Base-by-base conservation (phyloP, 306 rosid species). In the Mimosa pudica region DNA sequence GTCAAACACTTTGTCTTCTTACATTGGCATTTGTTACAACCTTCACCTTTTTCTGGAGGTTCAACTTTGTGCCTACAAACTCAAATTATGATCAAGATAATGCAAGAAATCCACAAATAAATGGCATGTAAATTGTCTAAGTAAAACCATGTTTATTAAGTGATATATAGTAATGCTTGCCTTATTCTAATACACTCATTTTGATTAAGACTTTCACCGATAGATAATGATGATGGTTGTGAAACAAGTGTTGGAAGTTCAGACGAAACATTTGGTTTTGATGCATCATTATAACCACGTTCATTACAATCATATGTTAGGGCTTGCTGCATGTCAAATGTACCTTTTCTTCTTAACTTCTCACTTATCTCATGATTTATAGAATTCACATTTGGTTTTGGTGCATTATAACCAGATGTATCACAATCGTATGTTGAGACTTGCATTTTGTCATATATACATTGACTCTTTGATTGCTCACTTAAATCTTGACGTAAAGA, bases 11-110 rank as follows among this genome's bases (percentile, higher is more conserved):
- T 96, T 4, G 99, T 88, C 67, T 88, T 90, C 86, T 93, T 96
- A 84, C 99, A 96, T 78, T 93, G 93, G 72, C 99, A 96, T 14
- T 96, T 94, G 87, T 91, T 96, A 85, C 98, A 96, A 76, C 94
- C 86, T 84, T 90, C 98, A 14, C 51, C 72, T 79, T 89, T 98
- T 48, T 82, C 93, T 24, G 86, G 77, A 55, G 86, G 85, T 77
- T 91, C 94, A 47, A 65, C 51, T 85, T 84, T 90, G 64, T 90
- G 96, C 88, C 99, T 96, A 93, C 87, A 90, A 84, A 72, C 75
- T 14, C 81, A 79, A 82, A 48, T 61, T 70, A 33, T 63, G 73
- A 72, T 74, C 75, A 81, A 81, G 82, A 80, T 42, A 86, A 72
- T 51, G 83, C 60, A 75, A 61, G 67, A 61, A 71, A 60, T 10